phyloP scores from a whole-genome alignment of 2,329 filamentous ascomycete species.

The Xylogone sp. region DNA sequence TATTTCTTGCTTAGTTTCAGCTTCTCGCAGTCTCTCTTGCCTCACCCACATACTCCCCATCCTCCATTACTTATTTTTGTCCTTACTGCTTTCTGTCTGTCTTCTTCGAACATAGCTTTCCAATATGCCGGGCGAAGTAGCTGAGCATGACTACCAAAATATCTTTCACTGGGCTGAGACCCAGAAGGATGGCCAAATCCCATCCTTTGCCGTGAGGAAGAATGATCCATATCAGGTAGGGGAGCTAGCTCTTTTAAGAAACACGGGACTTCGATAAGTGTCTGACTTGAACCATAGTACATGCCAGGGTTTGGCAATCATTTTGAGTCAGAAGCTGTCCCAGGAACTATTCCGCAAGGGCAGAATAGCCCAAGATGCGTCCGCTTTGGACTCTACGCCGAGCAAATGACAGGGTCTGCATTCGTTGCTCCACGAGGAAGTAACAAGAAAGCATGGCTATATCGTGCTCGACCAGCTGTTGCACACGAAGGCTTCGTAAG shows the following conservation, averaged over 20 bases:
- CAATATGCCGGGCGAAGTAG: not conserved
- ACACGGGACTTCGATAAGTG: constrained; percentile 4
- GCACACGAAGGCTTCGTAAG: constrained; percentile 28
- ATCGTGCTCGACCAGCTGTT: constrained; percentile 38
- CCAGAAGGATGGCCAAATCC: constrained; percentile 52
- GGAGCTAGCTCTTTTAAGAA: no score
- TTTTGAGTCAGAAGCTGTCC: constrained; percentile 37
- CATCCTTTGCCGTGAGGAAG: constrained; percentile 48
- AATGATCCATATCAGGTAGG: constrained; percentile 50
- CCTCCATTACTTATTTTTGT: not conserved
- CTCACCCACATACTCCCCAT: not conserved
- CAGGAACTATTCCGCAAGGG: constrained; percentile 34
- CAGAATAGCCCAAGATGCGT: constrained; percentile 35
- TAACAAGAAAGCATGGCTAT: constrained; percentile 45
- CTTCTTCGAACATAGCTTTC: not conserved
- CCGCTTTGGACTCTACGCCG: constrained; percentile 38
- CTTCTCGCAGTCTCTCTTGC: not conserved
- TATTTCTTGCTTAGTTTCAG: not conserved
- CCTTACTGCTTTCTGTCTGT: not conserved
- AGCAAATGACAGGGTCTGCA: constrained; percentile 41
- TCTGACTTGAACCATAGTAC: constrained; percentile 34
- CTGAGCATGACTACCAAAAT: constrained; percentile 39
- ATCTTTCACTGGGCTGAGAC: constrained; percentile 57
- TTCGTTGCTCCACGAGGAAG: constrained; percentile 37
- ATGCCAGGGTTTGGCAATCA: constrained; percentile 51